phyloP scores from a whole-genome alignment of 495 filamentous ascomycete genomes.

The Podospora pseudoanserina region DNA sequence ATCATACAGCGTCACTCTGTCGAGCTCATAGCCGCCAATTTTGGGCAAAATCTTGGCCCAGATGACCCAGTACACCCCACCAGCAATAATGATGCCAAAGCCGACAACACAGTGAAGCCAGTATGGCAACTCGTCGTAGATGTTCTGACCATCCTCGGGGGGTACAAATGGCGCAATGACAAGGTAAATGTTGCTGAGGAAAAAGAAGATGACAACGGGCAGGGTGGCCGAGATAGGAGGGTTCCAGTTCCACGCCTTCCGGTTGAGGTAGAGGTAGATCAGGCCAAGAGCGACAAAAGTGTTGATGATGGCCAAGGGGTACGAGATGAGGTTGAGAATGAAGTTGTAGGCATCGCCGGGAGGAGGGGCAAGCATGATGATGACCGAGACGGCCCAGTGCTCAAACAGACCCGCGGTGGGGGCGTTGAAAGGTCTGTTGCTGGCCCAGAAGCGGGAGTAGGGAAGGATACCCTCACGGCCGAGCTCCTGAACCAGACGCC shows the following conservation, averaged over 20 bases:
- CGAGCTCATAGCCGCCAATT: conserved; percentile 56
- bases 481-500: conserved; percentile 61
- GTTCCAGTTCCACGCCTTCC: conserved; percentile 38
- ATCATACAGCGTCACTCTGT: conserved; percentile 46
- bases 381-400: conserved; percentile 57
- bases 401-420: conserved; percentile 59
- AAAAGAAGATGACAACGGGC: conserved; percentile 45
- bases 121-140: conserved; percentile 43
- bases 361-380: conserved; percentile 61
- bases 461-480: conserved; percentile 64
- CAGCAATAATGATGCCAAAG: conserved; percentile 43
- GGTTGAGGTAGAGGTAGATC: conserved; percentile 54
- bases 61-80: conserved; percentile 65
- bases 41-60: conserved; percentile 63
- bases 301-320: conserved; percentile 59
- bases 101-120: conserved; percentile 48
- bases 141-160: conserved; percentile 39
- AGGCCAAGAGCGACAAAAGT: conserved; percentile 55
- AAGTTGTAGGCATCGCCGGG: conserved; percentile 65
- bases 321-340: conserved; percentile 58
- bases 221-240: conserved; percentile 43
- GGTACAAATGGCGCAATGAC: conserved; percentile 45
- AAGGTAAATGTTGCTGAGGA: conserved; percentile 48
- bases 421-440: conserved; percentile 61
- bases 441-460: conserved; percentile 59